Conservation (phyloP, 2,329 filamentous ascomycete species). For the Fusarium brevicatenulatum region DNA sequence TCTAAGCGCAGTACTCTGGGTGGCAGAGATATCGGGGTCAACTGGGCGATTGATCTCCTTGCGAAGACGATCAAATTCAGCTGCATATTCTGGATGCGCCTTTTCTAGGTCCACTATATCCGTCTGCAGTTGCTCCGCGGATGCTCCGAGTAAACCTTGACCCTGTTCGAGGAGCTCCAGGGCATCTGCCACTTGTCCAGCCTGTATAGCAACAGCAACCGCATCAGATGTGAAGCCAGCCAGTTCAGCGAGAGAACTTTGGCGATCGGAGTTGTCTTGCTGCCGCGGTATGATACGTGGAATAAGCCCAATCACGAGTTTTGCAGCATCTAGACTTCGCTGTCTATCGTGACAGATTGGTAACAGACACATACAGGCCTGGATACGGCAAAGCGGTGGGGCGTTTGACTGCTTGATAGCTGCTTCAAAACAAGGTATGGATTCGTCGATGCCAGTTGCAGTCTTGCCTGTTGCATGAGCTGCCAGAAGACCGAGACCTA, state of each 20-base stretch:
- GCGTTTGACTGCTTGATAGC: not conserved
- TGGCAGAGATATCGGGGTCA: not conserved
- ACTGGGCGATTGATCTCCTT: not conserved
- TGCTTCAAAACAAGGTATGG: not conserved
- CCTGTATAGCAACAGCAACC: not conserved
- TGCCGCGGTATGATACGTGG: not conserved
- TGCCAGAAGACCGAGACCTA: not conserved
- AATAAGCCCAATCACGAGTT: not conserved
- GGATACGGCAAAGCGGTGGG: not conserved
- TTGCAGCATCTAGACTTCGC: not conserved
- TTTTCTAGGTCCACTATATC: not conserved
- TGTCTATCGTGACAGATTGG: not conserved
- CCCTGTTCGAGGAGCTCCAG: not conserved
- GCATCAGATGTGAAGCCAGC: not conserved
- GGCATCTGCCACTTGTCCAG: not conserved
- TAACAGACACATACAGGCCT: not conserved
- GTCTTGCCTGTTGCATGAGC: not conserved
- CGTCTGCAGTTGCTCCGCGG: not conserved
- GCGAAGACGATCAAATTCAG: not conserved
- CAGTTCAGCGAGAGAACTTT: not conserved
- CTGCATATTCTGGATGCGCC: not conserved
- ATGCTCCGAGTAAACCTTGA: not conserved
- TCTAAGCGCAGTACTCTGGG: fast-evolving
- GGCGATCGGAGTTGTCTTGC: not conserved
- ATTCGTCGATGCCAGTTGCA: not conserved